Base-by-base conservation (phyloP, 2,329 filamentous ascomycete genomes). In the Verticillium longisporum region DNA sequence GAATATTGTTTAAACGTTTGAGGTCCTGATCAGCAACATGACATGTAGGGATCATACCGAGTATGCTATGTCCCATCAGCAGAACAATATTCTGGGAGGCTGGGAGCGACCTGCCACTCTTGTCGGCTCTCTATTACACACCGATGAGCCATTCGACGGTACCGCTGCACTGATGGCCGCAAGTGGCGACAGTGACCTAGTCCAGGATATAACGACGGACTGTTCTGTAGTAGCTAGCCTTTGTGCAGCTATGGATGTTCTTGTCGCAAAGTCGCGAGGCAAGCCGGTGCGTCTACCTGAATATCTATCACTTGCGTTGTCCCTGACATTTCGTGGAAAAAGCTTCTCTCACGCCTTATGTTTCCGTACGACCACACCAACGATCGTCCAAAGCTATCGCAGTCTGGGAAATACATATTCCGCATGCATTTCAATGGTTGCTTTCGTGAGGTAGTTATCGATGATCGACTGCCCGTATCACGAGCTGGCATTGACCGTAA, bases 211-310 rank as follows among this genome's bases (percentile, higher is more conserved):
- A 62, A 93, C 94, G 5, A 96, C 94, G 0, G 95, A 99, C 73
- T 99, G 95, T 71, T 98, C 95, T 1, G 94, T 99, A 3, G 94
- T 99, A 33, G 95, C 95, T 15, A 97, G 95, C 72, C 81, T 99
- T 6, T 97, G 93, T 71, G 92, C 93, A 32, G 88, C 86, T 31
- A 87, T 89, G 63, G 87, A 88, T 50, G 83, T 91, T 65, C 81
- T 88, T 9, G 83, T 88, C 63, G 87, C 87, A n/a, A 89, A 89
- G 2, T 83, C 87, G 18, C 89, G 88, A 1, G 83, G 89, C 72
- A 80, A 83, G 41, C 87, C 88, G 72, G 90, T 92, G 78, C 65
- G 77, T 69, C 32, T 57, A 53, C n/a, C 18, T 53, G 7, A 18
- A 53, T 4, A 13, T 18, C 6, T 53, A 21, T 26, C 45, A 18